These are phyloP conservation scores for Cercospora sesami DNA, from an alignment of 2,329 filamentous ascomycete species.

Conservation along the genomic window DNA sequence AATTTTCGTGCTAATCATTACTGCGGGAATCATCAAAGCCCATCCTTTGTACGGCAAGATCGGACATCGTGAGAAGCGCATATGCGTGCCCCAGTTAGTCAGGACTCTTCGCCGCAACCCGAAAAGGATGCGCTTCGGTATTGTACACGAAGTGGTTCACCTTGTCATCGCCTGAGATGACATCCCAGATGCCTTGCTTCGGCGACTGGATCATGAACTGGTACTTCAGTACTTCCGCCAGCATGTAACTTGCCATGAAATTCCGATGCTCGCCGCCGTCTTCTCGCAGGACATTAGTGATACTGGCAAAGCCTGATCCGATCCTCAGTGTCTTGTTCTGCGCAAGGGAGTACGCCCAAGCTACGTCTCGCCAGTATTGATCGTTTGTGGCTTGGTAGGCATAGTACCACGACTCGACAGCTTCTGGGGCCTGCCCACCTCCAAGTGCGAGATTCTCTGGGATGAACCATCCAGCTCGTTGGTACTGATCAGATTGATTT, in stretches of 20 bases:
- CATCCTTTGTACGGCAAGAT: neutral
- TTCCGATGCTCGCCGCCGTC: constrained; percentile 58
- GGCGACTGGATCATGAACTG: constrained; percentile 65
- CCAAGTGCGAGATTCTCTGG: constrained; percentile 37
- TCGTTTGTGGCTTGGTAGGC: constrained; percentile 29
- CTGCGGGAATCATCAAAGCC: neutral
- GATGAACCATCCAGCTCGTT: constrained; percentile 71
- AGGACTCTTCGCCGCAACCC: constrained; percentile 36
- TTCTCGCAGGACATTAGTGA: constrained; percentile 22
- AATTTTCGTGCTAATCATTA: neutral
- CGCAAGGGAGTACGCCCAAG: constrained; percentile 24
- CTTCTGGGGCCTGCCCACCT: constrained; percentile 52
- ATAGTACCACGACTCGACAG: constrained; percentile 31
- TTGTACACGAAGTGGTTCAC: constrained; percentile 62
- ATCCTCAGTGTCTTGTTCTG: constrained; percentile 22
- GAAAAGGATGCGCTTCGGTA: constrained; percentile 65
- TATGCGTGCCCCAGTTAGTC: neutral
- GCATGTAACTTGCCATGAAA: constrained; percentile 83
- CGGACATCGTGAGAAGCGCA: neutral
- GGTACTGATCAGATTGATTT: constrained; percentile 59
- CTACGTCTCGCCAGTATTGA: constrained; percentile 28
- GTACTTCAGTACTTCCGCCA: constrained; percentile 85
- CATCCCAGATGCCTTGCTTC: constrained; percentile 60
- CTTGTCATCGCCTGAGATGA: constrained; percentile 46
- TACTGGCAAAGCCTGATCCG: constrained; percentile 21